A percentile compares a stretch with the other conserved stretches of the same genome.
Evolutionary conservation across 129 eudicot species (phyloP).

Genomic region (Helianthus annuus): DNA sequence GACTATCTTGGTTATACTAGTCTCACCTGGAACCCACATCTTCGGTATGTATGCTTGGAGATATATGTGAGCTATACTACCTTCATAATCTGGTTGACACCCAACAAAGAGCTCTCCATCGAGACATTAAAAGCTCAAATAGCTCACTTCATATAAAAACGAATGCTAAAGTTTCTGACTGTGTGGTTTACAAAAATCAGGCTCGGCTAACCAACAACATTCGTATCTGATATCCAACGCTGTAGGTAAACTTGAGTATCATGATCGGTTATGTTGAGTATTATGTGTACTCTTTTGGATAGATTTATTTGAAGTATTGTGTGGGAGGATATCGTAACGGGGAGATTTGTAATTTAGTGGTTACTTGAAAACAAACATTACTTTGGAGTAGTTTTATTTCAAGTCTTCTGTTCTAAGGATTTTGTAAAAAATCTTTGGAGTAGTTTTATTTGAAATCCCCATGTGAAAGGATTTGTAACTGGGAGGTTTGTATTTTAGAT

Average conservation of each 20-base stretch:
- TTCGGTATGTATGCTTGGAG: background rate
- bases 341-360: too few species aligned
- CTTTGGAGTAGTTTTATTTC: too few species aligned
- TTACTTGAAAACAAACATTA: too few species aligned
- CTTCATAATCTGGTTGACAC: background rate
- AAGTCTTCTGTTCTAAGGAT: too few species aligned
- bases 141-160: background rate
- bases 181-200: background rate
- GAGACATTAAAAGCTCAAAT: conserved; percentile 6
- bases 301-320: background rate
- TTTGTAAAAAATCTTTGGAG: too few species aligned
- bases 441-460: too few species aligned
- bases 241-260: background rate
- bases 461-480: too few species aligned
- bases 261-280: background rate
- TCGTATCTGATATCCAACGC: background rate
- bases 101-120: conserved; percentile 5
- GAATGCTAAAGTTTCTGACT: background rate
- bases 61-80: background rate
- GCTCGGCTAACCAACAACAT: background rate
- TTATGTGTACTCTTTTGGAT: background rate
- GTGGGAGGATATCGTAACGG: background rate
- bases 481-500: too few species aligned
- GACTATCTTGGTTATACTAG: background rate
- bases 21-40: background rate